Evolutionary conservation across 2,329 filamentous ascomycete species (phyloP).

Genomic region (Pestalotiopsis sp.): DNA sequence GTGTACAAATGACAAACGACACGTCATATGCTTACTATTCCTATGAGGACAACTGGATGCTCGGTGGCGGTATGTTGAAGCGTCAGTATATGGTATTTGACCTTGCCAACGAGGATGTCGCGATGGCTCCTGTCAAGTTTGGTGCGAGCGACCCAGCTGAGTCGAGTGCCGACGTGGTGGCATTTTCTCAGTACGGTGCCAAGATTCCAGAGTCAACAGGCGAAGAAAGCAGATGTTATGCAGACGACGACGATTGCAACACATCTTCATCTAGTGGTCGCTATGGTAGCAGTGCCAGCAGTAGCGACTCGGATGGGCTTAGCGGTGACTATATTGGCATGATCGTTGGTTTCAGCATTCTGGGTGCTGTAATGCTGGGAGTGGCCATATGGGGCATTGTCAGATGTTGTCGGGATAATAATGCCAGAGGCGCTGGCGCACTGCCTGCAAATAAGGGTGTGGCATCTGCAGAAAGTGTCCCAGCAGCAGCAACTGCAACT

Average conservation of each 20-base stretch:
- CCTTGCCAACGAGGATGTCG: slow-evolving; percentile 32
- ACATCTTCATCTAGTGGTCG: neutral
- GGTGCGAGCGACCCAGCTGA: neutral
- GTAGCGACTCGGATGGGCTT: neutral
- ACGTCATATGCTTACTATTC: neutral
- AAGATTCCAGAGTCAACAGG: slow-evolving; percentile 26
- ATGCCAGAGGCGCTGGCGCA: neutral
- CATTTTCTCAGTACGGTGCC: slow-evolving; percentile 29
- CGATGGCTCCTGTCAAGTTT: slow-evolving; percentile 31
- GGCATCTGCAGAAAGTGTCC: neutral
- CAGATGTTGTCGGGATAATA: slow-evolving; percentile 12
- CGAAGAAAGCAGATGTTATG: neutral
- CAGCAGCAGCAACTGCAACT: neutral
- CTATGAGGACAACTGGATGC: slow-evolving; percentile 7
- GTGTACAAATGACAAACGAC: slow-evolving; percentile 28
- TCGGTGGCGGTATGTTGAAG: slow-evolving; percentile 30
- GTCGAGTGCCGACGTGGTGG: slow-evolving; percentile 24
- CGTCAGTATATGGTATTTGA: slow-evolving; percentile 37
- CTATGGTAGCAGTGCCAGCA: neutral
- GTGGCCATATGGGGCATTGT: slow-evolving; percentile 15
- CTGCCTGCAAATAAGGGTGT: neutral
- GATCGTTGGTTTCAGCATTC: slow-evolving; percentile 11
- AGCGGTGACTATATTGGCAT: slow-evolving; percentile 8
- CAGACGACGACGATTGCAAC: neutral
- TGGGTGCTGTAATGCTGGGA: slow-evolving; percentile 8